Evolutionary conservation across 2,329 filamentous ascomycete species (phyloP), one percentile per base, ranked within the genome.

Genomic region (Fusarium sp.): DNA sequence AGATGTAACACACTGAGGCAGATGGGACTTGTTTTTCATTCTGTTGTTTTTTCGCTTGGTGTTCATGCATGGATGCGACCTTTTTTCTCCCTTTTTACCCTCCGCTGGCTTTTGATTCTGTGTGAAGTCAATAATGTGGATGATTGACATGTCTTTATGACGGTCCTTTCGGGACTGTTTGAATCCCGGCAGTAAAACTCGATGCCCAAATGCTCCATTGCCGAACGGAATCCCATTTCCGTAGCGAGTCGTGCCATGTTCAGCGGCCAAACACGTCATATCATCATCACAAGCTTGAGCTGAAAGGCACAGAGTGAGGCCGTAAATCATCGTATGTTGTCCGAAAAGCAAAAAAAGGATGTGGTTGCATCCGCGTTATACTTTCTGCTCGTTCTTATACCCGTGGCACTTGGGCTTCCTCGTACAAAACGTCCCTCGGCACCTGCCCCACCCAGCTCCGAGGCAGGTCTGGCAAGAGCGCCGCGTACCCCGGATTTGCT

Each of bases 1-100:
- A 70, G 67, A 72, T 73, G 74, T 76, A 73, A 66, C 72, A 75
- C 73, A 70, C 61, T 55, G 51, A 64, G 70, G 68, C 70, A 67
- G 62, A 65, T 53, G 67, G 57, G 51, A 41, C 28, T 55, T 67
- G 55, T 47, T 50, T 61, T 60, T 67, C 44, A n/a, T 57, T 55
- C 41, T 48, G 23, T 23, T 23, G 23, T 56, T 70, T 60, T 60
- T 67, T 60, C 37, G n/a, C 70, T 66, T 66, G 74, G 74, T 76
- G 66, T 73, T 70, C 27, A 71, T 73, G 66, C 62, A 75, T 72
- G 73, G 70, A 62, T 74, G 58, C 62, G 61, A 60, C 55, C 66
- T 62, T 68, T 64, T 68, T 40, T 61, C 31, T 61, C 23, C 23
- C 18, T 52, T 61, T 65, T 60, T 52, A 27, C 62, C 36, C 16